These are phyloP conservation scores for Eucalyptus regnans DNA, from an alignment of 345 rosid genomes.

Conservation along the genomic window DNA sequence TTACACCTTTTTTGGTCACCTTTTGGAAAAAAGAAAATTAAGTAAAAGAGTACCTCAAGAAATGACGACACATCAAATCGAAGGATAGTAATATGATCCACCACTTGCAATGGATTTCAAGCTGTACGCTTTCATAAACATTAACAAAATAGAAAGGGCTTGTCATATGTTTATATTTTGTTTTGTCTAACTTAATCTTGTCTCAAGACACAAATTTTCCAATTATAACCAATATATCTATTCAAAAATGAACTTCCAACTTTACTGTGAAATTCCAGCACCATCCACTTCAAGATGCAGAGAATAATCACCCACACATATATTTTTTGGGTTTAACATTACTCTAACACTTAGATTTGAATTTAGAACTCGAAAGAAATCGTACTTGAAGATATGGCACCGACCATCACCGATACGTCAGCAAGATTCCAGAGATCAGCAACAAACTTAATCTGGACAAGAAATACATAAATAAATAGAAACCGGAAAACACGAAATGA, in stretches of 20 bases:
- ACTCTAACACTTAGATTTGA: background rate
- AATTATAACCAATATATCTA: too few species aligned
- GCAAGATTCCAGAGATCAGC: background rate
- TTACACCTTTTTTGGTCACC: rapidly evolving
- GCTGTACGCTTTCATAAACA: too few species aligned
- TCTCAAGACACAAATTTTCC: background rate
- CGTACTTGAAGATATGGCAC: background rate
- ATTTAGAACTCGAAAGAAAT: conserved; percentile 22
- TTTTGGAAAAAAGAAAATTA: too few species aligned
- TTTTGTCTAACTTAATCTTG: background rate
- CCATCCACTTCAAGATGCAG: background rate
- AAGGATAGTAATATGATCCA: too few species aligned
- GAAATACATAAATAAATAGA: background rate
- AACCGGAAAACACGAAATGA: too few species aligned
- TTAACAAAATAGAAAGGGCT: too few species aligned
- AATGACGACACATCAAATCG: too few species aligned
- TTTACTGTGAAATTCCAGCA: background rate
- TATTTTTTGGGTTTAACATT: too few species aligned
- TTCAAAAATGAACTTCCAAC: rapidly evolving
- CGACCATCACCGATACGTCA: background rate
- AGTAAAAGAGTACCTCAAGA: too few species aligned
- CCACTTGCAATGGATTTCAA: rapidly evolving
- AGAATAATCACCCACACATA: background rate
- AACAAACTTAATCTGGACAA: background rate
- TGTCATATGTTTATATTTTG: too few species aligned